These are phyloP conservation scores for Lactifluus pinguis DNA, from an alignment of 768 basidiomycete genomes.

Conservation along the genomic window DNA sequence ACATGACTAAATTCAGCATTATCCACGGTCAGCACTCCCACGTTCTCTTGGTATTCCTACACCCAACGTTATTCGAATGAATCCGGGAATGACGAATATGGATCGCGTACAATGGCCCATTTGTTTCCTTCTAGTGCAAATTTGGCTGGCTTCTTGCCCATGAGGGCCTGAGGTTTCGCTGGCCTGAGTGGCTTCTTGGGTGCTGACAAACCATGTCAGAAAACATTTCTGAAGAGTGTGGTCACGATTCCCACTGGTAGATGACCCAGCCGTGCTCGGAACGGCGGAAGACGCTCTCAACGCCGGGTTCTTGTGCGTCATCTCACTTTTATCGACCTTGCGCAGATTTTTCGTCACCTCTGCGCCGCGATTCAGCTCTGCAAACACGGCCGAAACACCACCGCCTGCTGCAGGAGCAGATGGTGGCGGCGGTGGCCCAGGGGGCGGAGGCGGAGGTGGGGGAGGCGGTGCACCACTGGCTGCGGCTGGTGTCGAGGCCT, in stretches of 20 bases:
- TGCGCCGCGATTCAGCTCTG: slow-evolving; percentile 82
- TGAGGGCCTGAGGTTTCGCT: slow-evolving; percentile 72
- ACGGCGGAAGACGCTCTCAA: slow-evolving; percentile 50
- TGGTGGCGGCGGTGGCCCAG: slow-evolving; percentile 30
- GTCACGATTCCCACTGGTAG: slow-evolving; percentile 9
- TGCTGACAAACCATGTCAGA: slow-evolving; percentile 7
- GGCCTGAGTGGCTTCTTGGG: slow-evolving; percentile 69
- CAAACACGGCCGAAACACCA: slow-evolving; percentile 76
- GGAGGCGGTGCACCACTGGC: slow-evolving; percentile 41
- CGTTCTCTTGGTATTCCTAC: slow-evolving; percentile 90
- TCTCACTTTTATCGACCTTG: slow-evolving; percentile 92
- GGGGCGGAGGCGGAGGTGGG: slow-evolving; percentile 31
- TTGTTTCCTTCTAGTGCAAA: slow-evolving; percentile 86
- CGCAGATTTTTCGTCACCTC: slow-evolving; percentile 84
- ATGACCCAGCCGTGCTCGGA: slow-evolving; percentile 30
- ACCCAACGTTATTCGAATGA: not conserved
- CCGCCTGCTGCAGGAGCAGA: slow-evolving; percentile 32
- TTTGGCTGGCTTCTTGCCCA: slow-evolving; percentile 88
- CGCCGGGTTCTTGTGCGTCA: slow-evolving; percentile 98
- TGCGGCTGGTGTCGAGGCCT: slow-evolving; percentile 28
- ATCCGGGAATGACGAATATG: not conserved
- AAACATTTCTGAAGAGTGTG: not conserved
- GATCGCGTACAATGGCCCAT: slow-evolving; percentile 72
- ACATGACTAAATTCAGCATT: slow-evolving; percentile 71
- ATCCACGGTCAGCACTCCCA: slow-evolving; percentile 60